Conservation (phyloP, 768 basidiomycete genomes). For the Auricularia sp. region DNA sequence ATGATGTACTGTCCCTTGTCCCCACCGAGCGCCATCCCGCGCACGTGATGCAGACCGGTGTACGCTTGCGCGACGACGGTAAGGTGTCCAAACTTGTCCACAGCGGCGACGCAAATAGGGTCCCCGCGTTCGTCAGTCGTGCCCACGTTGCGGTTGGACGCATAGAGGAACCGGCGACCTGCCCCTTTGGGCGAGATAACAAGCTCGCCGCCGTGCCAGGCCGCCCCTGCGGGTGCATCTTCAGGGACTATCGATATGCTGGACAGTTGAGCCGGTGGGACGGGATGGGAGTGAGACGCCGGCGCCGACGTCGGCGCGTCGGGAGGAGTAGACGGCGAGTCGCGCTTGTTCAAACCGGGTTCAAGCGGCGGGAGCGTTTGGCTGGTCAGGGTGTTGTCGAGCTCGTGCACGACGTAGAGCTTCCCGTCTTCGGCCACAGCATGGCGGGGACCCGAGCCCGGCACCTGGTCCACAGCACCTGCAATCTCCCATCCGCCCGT, state of each 20-base stretch:
- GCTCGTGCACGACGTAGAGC: slow-evolving; percentile 14
- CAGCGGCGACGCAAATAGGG: slow-evolving; percentile 10
- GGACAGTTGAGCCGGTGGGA: background rate
- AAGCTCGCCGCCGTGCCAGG: slow-evolving; percentile 51
- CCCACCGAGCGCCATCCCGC: slow-evolving; percentile 11
- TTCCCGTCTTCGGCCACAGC: slow-evolving; percentile 8
- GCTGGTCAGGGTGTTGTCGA: slow-evolving; percentile 12
- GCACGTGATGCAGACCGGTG: slow-evolving; percentile 12
- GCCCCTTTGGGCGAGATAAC: slow-evolving; percentile 42
- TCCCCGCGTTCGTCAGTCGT: slow-evolving; percentile 16
- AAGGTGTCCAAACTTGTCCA: slow-evolving; percentile 4
- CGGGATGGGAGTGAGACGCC: slow-evolving; percentile 6
- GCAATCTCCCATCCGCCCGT: slow-evolving; percentile 5
- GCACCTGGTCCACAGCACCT: slow-evolving; percentile 6
- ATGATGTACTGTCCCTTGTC: slow-evolving; percentile 11
- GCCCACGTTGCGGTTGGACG: slow-evolving; percentile 10
- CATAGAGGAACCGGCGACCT: slow-evolving; percentile 30
- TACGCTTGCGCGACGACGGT: slow-evolving; percentile 10
- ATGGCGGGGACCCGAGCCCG: slow-evolving; percentile 12
- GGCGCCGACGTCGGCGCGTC: background rate
- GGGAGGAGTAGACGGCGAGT: background rate
- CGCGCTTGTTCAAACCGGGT: background rate
- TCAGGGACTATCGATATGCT: slow-evolving; percentile 14
- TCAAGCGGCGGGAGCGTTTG: slow-evolving; percentile 9
- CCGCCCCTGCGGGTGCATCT: slow-evolving; percentile 27